Percentiles rank a stretch among this genome's conserved stretches.
phyloP scores from a whole-genome alignment of 1,139 yeast species.

The Hyphopichia khmerensis region DNA sequence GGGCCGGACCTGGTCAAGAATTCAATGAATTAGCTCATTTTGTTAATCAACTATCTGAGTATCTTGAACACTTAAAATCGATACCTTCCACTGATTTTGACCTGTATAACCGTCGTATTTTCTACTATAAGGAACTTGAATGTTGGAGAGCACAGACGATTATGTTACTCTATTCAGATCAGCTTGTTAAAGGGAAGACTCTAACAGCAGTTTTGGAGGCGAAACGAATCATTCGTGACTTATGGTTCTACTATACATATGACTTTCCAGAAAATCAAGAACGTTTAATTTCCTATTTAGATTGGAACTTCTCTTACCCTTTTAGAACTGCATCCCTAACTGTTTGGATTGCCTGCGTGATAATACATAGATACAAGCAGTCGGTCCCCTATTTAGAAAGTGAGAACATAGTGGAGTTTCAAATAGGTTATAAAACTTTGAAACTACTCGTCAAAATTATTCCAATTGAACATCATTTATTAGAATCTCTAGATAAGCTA shows the following conservation, averaged over 20 bases:
- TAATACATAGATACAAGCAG: background rate
- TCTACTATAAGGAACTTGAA: background rate
- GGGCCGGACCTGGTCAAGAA: background rate
- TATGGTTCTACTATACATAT: background rate
- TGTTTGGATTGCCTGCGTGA: constrained; percentile 1
- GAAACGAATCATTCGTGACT: background rate
- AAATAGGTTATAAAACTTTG: background rate
- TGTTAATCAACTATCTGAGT: background rate
- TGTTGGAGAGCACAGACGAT: background rate
- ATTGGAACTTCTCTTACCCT: constrained; percentile 1
- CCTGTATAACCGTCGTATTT: background rate
- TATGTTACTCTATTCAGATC: background rate
- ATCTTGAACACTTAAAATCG: background rate
- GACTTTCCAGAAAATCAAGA: background rate
- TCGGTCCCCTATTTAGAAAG: background rate
- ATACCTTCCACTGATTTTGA: background rate
- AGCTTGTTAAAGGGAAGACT: background rate
- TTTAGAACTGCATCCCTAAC: background rate
- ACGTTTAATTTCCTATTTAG: background rate
- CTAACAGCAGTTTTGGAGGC: background rate
- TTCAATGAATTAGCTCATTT: background rate
- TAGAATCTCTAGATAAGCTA: background rate
- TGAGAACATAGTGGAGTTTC: background rate
- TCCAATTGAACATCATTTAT: background rate
- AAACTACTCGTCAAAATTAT: background rate